Evolutionary conservation across 441 rosid species (phyloP), one percentile per base, ranked within the genome.

Genomic region (Francoa sonchifolia): DNA sequence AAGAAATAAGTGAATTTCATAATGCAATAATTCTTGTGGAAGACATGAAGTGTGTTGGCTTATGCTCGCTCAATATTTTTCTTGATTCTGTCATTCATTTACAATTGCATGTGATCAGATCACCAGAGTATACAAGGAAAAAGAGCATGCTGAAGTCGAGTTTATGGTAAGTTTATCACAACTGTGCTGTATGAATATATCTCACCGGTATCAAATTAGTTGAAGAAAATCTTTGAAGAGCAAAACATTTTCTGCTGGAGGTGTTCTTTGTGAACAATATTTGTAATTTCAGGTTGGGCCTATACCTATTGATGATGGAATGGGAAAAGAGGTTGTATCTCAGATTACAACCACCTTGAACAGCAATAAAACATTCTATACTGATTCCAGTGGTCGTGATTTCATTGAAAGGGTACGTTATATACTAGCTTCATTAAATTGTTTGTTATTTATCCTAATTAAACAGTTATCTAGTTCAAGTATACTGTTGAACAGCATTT

Each of bases 311-410:
- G 67, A 69, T 23, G 97, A 92, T 71, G 81, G 87, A 45, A 41
- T 69, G 21, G 99, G 99, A 37, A 92, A 92, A 64, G 99, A 92
- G 65, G 74, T 87, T 40, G 82, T 65, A 28, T 63, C 99, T 23
- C 88, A 87, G 55, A 72, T 92, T 58, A 72, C 73, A 35, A 79
- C 94, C 21, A 60, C 72, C 38, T 47, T 87, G 74, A 54, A 63
- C 35, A 81, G 70, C 52, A 65, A 77, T 33, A 79, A 69, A 59
- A 92, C 94, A 44, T 92, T 92, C 74, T 92, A 76, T 67, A 79
- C 97, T 15, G 99, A 92, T 59, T 87, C 99, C 15, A 87, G 76
- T 74, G 99, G 97, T 33, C 94, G 99, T 36, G 99, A 90, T 55
- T 86, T 86, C 59, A 76, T 92, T 45, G 73, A 73, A 76, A 63